A percentile compares a stretch with the other conserved stretches of the same genome.
These are phyloP conservation scores for Gnetum montanum DNA, from an alignment of 75 land plant genomes.

Conservation along the genomic window DNA sequence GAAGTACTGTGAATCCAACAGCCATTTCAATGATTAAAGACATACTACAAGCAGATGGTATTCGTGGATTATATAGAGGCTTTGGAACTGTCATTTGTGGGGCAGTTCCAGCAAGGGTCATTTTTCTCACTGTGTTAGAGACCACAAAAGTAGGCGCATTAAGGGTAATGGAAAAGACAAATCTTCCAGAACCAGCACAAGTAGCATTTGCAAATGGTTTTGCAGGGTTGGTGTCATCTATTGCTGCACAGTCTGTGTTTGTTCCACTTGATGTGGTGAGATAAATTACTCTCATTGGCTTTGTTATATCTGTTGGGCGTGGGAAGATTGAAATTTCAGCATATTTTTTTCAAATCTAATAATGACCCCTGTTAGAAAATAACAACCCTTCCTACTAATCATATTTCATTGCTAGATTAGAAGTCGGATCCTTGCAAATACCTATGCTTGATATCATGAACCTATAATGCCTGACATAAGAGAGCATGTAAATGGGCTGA, in stretches of 20 bases:
- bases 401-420: too few species aligned
- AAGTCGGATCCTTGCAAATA: too few species aligned
- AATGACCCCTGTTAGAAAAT: too few species aligned
- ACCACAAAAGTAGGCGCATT: constrained; percentile 71
- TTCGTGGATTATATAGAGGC: constrained; percentile 84
- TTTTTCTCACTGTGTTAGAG: constrained; percentile 87
- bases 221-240: constrained; percentile 79
- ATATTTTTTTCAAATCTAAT: too few species aligned
- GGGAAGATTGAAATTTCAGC: background rate
- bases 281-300: background rate
- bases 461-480: too few species aligned
- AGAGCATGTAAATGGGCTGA: too few species aligned
- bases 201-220: constrained; percentile 92
- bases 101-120: constrained; percentile 83
- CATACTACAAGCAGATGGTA: constrained; percentile 69
- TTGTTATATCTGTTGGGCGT: background rate
- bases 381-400: too few species aligned
- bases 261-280: constrained; percentile 98
- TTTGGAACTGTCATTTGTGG: constrained; percentile 92
- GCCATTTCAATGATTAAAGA: constrained; percentile 58
- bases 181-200: constrained; percentile 62
- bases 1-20: constrained; percentile 41
- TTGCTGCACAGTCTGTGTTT: constrained; percentile 81
- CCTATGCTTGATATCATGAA: too few species aligned
- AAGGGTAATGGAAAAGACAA: constrained; percentile 56